Evolutionary conservation across 2,329 filamentous ascomycete genomes (phyloP).

Genomic region (Drechslerella coelobrocha): DNA sequence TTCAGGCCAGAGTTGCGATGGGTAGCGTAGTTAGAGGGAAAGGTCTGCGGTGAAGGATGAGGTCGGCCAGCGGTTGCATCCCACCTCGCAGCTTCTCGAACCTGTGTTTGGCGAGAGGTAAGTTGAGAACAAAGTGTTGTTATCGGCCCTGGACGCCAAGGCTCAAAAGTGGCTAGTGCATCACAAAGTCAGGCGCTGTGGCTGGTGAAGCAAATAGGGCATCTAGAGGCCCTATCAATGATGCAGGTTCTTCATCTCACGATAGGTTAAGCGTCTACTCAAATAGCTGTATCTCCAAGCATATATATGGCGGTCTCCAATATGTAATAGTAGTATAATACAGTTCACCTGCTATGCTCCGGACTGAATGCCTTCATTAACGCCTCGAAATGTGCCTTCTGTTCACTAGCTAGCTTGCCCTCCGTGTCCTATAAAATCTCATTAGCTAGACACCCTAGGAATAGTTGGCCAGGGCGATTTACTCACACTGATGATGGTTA

Average conservation of each 20-base stretch:
- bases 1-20: conserved; percentile 48
- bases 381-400: conserved; percentile 75
- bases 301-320: background rate
- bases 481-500: conserved; percentile 81
- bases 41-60: conserved; percentile 30
- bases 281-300: background rate
- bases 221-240: background rate
- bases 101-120: conserved; percentile 29
- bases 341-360: conserved; percentile 38
- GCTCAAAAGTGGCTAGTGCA: conserved; percentile 16
- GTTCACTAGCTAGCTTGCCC: conserved; percentile 76
- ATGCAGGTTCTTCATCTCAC: background rate
- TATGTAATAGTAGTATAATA: conserved; percentile 7
- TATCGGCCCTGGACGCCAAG: conserved; percentile 22
- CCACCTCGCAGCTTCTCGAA: conserved; percentile 45
- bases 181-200: background rate
- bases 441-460: background rate
- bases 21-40: conserved; percentile 3
- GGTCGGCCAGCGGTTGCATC: conserved; percentile 31
- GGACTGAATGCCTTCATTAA: conserved; percentile 65
- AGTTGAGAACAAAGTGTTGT: conserved; percentile 52
- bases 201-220: conserved; percentile 3
- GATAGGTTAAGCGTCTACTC: too few relatives aligned
- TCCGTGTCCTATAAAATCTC: conserved; percentile 63
- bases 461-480: conserved; percentile 57